A percentile compares a stretch with the other conserved stretches of the same genome.
phyloP scores from a whole-genome alignment of 1,139 yeast genomes.

The Zhuliangozyma parablackwelliae region DNA sequence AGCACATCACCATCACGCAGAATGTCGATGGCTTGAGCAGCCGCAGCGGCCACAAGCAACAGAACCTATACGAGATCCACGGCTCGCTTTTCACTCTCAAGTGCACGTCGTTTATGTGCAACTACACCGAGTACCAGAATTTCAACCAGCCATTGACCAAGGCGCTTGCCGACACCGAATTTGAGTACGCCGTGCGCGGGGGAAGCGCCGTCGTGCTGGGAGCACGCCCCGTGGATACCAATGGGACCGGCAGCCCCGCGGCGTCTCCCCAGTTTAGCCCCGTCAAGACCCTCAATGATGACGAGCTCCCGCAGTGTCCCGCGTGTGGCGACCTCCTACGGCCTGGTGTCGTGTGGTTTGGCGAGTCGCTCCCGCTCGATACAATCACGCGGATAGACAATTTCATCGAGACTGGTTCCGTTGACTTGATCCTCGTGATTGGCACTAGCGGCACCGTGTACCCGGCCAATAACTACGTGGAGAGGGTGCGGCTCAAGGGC shows the following conservation, averaged over 20 bases:
- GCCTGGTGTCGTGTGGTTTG: slow-evolving; percentile 94
- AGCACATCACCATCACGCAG: slow-evolving; percentile 69
- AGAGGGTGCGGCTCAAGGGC: slow-evolving; percentile 64
- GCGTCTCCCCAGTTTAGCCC: slow-evolving; percentile 47
- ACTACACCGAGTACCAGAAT: slow-evolving; percentile 50
- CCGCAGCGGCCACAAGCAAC: slow-evolving; percentile 57
- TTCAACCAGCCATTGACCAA: slow-evolving; percentile 60
- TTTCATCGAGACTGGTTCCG: slow-evolving; percentile 53
- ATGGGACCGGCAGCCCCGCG: neutral
- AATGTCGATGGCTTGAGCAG: slow-evolving; percentile 74
- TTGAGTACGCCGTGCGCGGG: slow-evolving; percentile 19
- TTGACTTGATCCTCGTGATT: slow-evolving; percentile 73
- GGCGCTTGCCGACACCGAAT: slow-evolving; percentile 43
- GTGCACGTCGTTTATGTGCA: slow-evolving; percentile 76
- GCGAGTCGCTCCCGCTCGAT: slow-evolving; percentile 69
- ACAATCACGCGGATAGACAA: slow-evolving; percentile 65
- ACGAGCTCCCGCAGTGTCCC: slow-evolving; percentile 75
- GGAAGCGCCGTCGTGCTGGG: slow-evolving; percentile 6
- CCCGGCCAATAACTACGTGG: slow-evolving; percentile 91
- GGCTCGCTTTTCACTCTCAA: slow-evolving; percentile 70
- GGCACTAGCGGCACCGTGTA: slow-evolving; percentile 85
- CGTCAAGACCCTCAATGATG: slow-evolving; percentile 40
- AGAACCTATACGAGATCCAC: slow-evolving; percentile 60
- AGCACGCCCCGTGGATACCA: neutral
- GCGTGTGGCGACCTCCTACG: slow-evolving; percentile 57